A percentile compares a stretch with the other conserved stretches of the same genome.
phyloP scores from a whole-genome alignment of 2,329 filamentous ascomycete species.

The Alternaria dauci region DNA sequence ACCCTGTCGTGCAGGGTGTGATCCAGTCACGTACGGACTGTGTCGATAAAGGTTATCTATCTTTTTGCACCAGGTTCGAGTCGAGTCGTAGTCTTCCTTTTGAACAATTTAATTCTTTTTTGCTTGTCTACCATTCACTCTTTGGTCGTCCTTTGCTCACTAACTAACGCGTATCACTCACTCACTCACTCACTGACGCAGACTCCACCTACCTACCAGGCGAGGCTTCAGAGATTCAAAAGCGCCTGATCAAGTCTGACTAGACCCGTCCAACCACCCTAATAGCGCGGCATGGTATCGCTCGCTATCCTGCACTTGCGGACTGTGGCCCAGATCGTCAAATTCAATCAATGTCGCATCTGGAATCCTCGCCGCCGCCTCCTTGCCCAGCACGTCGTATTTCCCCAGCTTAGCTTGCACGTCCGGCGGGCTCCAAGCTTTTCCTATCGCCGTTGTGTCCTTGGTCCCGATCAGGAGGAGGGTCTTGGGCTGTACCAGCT shows the following conservation, averaged over 20 bases:
- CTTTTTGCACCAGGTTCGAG: too few relatives aligned
- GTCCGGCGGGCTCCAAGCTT: slow-evolving; percentile 55
- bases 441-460: slow-evolving; percentile 65
- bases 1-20: background rate
- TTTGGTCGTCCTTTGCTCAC: background rate
- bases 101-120: background rate
- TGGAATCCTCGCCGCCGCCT: slow-evolving; percentile 56
- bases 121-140: background rate
- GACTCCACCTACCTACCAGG: background rate
- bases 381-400: slow-evolving; percentile 60
- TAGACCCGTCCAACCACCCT: slow-evolving; percentile 51
- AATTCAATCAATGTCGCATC: slow-evolving; percentile 58
- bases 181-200: too few relatives aligned
- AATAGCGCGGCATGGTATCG: slow-evolving; percentile 59
- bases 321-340: slow-evolving; percentile 60
- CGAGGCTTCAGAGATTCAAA: background rate
- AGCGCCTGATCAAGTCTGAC: background rate
- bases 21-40: background rate
- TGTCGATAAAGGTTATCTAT: too few relatives aligned
- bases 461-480: slow-evolving; percentile 61
- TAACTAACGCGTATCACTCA: too few relatives aligned
- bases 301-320: slow-evolving; percentile 62
- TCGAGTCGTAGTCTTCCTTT: background rate
- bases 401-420: slow-evolving; percentile 54
- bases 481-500: slow-evolving; percentile 56